phyloP scores from a whole-genome alignment of 78 protist species.

The Anaeramoeba ignava region DNA sequence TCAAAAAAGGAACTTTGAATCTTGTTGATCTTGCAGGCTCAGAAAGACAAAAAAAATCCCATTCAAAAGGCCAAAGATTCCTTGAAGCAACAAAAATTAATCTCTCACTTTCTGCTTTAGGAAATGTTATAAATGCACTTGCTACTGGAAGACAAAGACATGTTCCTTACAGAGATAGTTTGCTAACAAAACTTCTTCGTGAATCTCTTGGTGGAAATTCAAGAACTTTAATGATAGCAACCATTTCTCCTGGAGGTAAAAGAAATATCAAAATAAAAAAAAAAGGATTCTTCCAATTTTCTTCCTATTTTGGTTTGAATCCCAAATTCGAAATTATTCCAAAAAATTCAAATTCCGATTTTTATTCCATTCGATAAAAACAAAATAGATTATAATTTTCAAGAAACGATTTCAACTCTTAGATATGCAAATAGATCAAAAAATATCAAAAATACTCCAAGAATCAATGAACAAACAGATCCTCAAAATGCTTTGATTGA shows the following conservation, averaged over 20 bases:
- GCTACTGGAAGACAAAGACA: conserved; percentile 14
- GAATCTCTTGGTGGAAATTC: conserved; percentile 49
- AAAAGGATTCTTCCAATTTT: too few species aligned
- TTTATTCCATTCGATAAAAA: too few species aligned
- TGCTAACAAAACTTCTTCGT: conserved; percentile 34
- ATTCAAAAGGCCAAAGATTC: conserved; percentile 35
- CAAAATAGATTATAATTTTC: conserved; percentile 24
- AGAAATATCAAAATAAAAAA: too few species aligned
- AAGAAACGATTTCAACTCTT: conserved; percentile 60
- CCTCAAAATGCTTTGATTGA: neutral
- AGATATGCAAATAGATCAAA: conserved; percentile 49
- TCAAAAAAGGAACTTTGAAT: conserved; percentile 13
- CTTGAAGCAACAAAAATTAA: conserved; percentile 38
- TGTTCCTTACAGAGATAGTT: conserved; percentile 34
- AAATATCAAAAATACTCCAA: conserved; percentile 9
- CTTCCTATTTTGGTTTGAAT: too few species aligned
- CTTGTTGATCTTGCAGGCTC: conserved; percentile 63
- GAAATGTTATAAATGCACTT: conserved; percentile 26
- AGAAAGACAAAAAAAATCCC: conserved; percentile 52
- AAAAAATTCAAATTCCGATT: too few species aligned
- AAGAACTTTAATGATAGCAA: conserved; percentile 35
- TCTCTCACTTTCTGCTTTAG: conserved; percentile 57
- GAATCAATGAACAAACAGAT: neutral
- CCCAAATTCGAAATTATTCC: too few species aligned
- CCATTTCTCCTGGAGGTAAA: conserved; percentile 47